These are phyloP conservation scores for Gracilariopsis chorda DNA, from an alignment of 23 red algal genomes.

Conservation along the genomic window DNA sequence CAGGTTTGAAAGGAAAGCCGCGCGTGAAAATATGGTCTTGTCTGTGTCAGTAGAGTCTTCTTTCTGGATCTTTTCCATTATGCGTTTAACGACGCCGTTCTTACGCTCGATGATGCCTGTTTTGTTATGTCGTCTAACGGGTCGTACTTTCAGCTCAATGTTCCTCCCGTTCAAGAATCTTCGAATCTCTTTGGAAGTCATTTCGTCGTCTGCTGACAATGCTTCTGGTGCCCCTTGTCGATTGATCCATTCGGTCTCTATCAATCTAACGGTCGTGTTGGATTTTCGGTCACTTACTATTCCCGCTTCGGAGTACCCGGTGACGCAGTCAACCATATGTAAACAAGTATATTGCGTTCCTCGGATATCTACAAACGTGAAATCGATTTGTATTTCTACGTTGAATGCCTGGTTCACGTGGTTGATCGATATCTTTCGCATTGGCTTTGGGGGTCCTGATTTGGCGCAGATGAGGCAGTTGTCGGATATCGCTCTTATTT, in stretches of 20 bases:
- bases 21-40: not conserved
- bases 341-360: no score
- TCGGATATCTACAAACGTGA: no score
- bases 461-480: not conserved
- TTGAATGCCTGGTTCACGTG: constrained; percentile 31
- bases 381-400: constrained; percentile 16
- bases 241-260: no score
- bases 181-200: no score
- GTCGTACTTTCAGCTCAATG: not conserved
- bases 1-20: not conserved
- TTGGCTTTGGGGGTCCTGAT: not conserved
- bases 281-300: no score
- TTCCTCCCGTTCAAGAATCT: not conserved
- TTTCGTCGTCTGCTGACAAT: no score
- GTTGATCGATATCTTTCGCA: constrained; percentile 18
- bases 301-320: no score
- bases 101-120: not conserved
- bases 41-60: not conserved
- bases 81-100: not conserved
- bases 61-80: not conserved
- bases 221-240: no score
- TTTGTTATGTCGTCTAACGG: constrained; percentile 6
- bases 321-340: no score
- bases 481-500: not conserved
- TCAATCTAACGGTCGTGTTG: no score